Conservation (phyloP, 2,329 filamentous ascomycete species). For the Mycosphaerella sp. region DNA sequence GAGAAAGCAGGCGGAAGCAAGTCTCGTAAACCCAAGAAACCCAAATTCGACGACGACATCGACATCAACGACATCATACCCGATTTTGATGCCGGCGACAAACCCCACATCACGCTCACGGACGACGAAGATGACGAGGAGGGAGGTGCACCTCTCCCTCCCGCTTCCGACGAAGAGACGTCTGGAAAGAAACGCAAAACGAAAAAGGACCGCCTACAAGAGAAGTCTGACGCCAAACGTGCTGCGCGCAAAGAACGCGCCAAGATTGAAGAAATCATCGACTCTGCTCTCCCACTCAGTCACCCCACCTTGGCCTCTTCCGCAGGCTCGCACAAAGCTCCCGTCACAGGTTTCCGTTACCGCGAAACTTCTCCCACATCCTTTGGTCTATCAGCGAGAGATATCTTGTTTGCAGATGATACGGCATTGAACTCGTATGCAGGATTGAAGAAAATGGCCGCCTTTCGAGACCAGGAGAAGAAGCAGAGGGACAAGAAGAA, state of each 20-base stretch:
- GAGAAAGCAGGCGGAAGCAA: conserved; percentile 29
- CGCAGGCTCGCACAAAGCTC: conserved; percentile 42
- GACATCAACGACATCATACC: conserved; percentile 90
- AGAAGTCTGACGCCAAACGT: conserved; percentile 55
- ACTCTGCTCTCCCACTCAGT: conserved; percentile 73
- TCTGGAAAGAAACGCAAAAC: conserved; percentile 26
- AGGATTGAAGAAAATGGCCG: conserved; percentile 88
- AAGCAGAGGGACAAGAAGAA: conserved; percentile 83
- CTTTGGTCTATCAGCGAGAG: conserved; percentile 81
- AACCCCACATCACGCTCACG: conserved; percentile 51
- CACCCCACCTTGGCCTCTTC: conserved; percentile 45
- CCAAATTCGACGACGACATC: conserved; percentile 93
- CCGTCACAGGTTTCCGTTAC: conserved; percentile 67
- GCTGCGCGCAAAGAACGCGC: conserved; percentile 72
- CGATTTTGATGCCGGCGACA: conserved; percentile 63
- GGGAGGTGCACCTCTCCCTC: conserved; percentile 26
- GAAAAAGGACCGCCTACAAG: conserved; percentile 40
- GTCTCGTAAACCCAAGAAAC: conserved; percentile 68
- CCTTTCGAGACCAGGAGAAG: conserved; percentile 81
- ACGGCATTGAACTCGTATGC: conserved; percentile 80
- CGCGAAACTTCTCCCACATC: conserved; percentile 85
- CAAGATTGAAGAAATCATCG: conserved; percentile 79
- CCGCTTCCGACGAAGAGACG: conserved; percentile 38
- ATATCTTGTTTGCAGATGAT: conserved; percentile 89
- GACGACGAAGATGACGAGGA: conserved; percentile 47